phyloP scores from a whole-genome alignment of 148 eudicot genomes.

The Rhododendron mucronatum region DNA sequence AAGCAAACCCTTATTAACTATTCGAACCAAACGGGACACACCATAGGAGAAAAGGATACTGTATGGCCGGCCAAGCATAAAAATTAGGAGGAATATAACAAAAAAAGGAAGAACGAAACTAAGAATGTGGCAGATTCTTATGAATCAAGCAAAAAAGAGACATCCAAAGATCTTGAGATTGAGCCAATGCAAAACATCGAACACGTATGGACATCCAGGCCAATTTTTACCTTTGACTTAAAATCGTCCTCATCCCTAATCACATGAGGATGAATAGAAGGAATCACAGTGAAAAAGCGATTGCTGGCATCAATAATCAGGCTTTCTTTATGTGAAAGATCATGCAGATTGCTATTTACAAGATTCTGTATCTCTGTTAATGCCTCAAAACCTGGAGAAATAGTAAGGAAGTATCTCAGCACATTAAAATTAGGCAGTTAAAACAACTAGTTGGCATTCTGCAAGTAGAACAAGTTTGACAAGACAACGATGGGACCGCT shows the following conservation, averaged over 20 bases:
- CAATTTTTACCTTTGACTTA: constrained; percentile 66
- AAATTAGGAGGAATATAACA: not conserved
- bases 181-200: not conserved
- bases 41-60: not conserved
- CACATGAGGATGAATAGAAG: constrained; percentile 91
- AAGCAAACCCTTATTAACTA: not conserved
- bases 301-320: constrained; percentile 93
- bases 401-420: not conserved
- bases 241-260: constrained; percentile 96
- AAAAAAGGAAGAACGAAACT: not conserved
- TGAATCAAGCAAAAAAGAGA: constrained; percentile 5
- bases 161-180: not conserved
- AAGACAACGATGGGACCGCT: not conserved
- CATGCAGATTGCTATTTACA: constrained; percentile 35
- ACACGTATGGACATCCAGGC: not conserved
- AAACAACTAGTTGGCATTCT: not conserved
- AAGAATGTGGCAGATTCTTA: not conserved
- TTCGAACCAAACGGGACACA: not conserved
- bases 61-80: not conserved
- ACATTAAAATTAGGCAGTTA: constrained; percentile 1
- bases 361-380: constrained; percentile 88
- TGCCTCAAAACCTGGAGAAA: constrained; percentile 81
- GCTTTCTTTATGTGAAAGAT: constrained; percentile 59
- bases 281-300: constrained; percentile 90
- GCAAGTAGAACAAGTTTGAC: not conserved